These are phyloP conservation scores for Articulospora tetracladia DNA, from an alignment of 495 filamentous ascomycete genomes.

Conservation along the genomic window DNA sequence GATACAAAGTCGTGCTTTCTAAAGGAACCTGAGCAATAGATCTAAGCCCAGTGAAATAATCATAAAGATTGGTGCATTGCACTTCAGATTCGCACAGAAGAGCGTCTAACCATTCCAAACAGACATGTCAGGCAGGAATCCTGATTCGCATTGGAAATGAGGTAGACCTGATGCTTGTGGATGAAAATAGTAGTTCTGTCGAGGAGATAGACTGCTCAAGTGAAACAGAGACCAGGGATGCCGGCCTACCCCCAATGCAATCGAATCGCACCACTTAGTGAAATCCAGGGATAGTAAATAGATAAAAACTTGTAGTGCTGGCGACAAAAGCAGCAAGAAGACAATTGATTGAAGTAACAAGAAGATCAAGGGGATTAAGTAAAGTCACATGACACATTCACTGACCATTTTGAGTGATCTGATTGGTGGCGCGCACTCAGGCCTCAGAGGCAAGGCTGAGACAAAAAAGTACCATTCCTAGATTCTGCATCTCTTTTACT, in stretches of 20 bases:
- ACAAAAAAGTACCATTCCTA: background rate
- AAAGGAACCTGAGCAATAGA: no score
- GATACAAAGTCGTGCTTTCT: no score
- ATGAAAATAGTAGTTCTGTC: no score
- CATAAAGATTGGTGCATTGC: no score
- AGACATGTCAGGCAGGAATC: no score
- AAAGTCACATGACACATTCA: background rate
- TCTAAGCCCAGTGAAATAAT: no score
- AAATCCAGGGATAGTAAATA: background rate
- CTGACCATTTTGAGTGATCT: background rate
- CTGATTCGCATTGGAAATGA: no score
- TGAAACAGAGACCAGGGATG: background rate
- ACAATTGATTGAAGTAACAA: background rate
- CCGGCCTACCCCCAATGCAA: background rate
- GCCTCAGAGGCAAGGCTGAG: background rate
- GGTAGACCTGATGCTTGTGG: no score
- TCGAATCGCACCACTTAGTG: background rate
- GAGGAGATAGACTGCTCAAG: no score
- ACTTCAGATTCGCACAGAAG: no score
- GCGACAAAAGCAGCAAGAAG: background rate
- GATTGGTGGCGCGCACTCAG: background rate
- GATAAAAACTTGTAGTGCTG: no score
- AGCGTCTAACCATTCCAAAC: no score
- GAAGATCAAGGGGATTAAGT: background rate
- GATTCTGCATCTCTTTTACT: background rate